A percentile compares a stretch with the other conserved stretches of the same genome.
Conservation (phyloP, 306 rosid species). For the Pachyrhizus erosus region DNA sequence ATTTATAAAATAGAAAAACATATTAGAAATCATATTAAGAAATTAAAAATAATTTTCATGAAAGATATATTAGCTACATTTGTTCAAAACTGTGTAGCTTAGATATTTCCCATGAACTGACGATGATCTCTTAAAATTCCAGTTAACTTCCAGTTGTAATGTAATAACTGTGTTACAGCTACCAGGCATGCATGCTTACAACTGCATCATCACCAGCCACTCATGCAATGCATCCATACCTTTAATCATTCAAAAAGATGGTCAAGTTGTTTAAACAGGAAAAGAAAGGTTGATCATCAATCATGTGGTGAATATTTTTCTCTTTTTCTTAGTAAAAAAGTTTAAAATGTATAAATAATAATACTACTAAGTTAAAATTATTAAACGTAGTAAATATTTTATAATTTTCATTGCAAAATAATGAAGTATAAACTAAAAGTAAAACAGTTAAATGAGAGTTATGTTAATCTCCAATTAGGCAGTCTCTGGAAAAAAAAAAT, state of each 20-base stretch:
- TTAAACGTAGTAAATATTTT: neutral
- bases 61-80: no score
- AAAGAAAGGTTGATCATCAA: neutral
- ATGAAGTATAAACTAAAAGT: neutral
- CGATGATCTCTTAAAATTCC: neutral
- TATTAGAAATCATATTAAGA: no score
- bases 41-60: no score
- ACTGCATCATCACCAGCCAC: neutral
- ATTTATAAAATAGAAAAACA: no score
- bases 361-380: no score
- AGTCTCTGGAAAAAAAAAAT: neutral
- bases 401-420: neutral
- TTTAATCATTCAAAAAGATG: slow-evolving; percentile 10
- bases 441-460: neutral
- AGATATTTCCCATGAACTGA: neutral
- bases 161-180: slow-evolving; percentile 5
- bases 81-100: neutral
- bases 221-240: slow-evolving; percentile 7
- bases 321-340: neutral
- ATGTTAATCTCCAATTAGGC: neutral
- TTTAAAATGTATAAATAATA: neutral
- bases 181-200: neutral
- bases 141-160: slow-evolving; percentile 18
- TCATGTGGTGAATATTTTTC: neutral
- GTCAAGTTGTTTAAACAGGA: neutral